Evolutionary conservation across 177 flowering plant species (phyloP).

Genomic region (Vitis hybrid): DNA sequence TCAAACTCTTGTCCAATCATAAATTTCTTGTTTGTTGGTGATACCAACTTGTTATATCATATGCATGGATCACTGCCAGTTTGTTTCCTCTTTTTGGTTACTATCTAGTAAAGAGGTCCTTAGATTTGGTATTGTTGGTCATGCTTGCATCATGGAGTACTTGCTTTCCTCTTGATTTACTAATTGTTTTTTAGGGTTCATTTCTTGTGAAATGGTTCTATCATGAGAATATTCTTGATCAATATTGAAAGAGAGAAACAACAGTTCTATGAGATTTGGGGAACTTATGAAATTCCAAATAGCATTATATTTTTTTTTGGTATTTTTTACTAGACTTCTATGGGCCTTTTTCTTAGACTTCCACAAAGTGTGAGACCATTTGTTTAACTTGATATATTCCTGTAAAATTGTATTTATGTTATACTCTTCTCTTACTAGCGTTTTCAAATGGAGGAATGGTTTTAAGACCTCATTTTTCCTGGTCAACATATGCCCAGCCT

Average conservation of each 20-base stretch:
- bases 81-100: background rate
- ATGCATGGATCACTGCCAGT: background rate
- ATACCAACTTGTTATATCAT: no score
- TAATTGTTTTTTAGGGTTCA: background rate
- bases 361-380: no score
- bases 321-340: no score
- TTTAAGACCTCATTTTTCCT: no score
- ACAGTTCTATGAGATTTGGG: background rate
- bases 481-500: no score
- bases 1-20: background rate
- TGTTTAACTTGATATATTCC: no score
- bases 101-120: background rate
- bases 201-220: background rate
- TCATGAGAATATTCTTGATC: background rate
- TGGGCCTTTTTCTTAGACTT: no score
- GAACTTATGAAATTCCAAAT: background rate
- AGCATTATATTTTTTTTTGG: no score
- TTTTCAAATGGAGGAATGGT: no score
- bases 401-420: no score
- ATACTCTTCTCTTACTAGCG: no score
- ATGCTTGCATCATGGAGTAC: background rate
- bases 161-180: background rate
- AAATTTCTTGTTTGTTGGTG: background rate
- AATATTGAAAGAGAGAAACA: background rate
- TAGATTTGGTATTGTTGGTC: background rate